These are phyloP conservation scores for Aspergillus egyptiacus DNA, from an alignment of 495 filamentous ascomycete genomes.

Conservation along the genomic window DNA sequence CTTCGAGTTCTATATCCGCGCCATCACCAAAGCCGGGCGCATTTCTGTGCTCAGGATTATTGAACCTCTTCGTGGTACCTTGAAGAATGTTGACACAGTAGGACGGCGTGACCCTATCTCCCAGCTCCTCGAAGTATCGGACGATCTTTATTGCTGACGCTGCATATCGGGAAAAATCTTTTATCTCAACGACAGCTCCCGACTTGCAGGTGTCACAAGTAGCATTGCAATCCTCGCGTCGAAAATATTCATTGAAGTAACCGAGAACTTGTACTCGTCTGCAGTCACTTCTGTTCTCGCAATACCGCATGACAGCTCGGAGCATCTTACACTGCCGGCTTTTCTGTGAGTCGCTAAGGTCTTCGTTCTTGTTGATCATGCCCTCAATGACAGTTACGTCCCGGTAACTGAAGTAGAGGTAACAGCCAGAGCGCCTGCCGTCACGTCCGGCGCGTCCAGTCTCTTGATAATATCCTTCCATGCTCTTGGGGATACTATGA, in stretches of 20 bases:
- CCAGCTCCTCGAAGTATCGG: constrained; percentile 40
- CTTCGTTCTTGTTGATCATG: constrained; percentile 69
- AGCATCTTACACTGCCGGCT: constrained; percentile 80
- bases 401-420: constrained; percentile 75
- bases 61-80: constrained; percentile 49
- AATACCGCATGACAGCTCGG: constrained; percentile 72
- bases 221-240: constrained; percentile 58
- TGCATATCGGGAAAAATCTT: constrained; percentile 74
- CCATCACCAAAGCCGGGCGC: constrained; percentile 51
- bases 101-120: constrained; percentile 45
- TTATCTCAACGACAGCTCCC: constrained; percentile 55
- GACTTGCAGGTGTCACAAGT: constrained; percentile 86
- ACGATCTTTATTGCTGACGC: constrained; percentile 61
- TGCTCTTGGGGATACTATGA: constrained; percentile 80
- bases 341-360: constrained; percentile 71
- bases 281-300: constrained; percentile 81
- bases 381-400: constrained; percentile 58
- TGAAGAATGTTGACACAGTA: constrained; percentile 56
- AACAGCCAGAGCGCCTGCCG: constrained; percentile 80
- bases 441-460: constrained; percentile 93
- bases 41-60: constrained; percentile 37
- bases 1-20: constrained; percentile 48
- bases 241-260: constrained; percentile 87
- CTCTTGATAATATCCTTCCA: constrained; percentile 99
- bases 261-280: constrained; percentile 79